Base-by-base conservation (phyloP, 495 filamentous ascomycete species). In the Podospora pseudoanserina region DNA sequence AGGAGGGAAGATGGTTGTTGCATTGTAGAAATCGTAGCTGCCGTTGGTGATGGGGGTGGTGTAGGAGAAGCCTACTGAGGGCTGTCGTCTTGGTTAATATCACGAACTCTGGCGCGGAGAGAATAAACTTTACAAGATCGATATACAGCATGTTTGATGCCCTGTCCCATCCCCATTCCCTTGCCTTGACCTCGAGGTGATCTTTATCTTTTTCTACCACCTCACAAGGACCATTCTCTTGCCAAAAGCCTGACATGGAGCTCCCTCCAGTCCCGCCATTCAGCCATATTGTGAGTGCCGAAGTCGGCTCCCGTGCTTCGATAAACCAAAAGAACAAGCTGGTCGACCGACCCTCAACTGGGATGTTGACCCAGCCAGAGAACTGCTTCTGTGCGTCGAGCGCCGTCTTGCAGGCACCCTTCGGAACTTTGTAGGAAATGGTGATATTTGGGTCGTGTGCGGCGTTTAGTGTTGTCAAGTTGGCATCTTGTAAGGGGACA, bases 251-350 rank as follows among this genome's bases (percentile, higher is more conserved):
- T 66, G 91, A 86, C 77, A 91, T 80, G 16, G 88, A 91, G 68
- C 80, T 83, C 27, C 88, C 82, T 58, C 81, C 88, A 13, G 88
- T 87, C 11, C 88, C 88, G 69, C 89, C 89, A 78, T 89, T 89
- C 72, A 91, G 80, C 88, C 87, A 91, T 74, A 91, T 86, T 2
- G 87, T 87, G 30, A 91, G 77, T 26, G 86, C 85, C 4, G 85
- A 83, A 53, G 86, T 86, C 53, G 80, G 83, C 32, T 87, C 81
- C 34, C 88, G 80, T 0, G 87, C 86, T 69, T 87, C 89, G 68
- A 92, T 85, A 72, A 90, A 92, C 90, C 89, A 92, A 75, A 91
- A 92, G 72, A 91, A 91, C 6, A 87, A 86, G 74, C 92, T 91
- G 65, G 89, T 89, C 23, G 87, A 82, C 56, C 18, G 72, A 89